These are phyloP conservation scores for Coffea canephora DNA, from an alignment of 257 asterid species.

Conservation along the genomic window DNA sequence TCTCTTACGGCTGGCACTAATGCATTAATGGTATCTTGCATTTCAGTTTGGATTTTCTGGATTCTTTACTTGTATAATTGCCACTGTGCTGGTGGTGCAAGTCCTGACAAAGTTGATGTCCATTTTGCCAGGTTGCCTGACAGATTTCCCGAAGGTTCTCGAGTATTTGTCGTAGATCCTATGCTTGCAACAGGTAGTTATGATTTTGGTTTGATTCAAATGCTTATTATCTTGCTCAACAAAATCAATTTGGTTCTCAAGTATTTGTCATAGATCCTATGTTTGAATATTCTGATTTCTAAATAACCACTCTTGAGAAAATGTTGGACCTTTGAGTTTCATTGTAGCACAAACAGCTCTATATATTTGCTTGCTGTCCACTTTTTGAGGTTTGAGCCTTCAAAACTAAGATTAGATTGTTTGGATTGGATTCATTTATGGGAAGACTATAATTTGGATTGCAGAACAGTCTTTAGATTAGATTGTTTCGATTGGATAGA, in stretches of 20 bases:
- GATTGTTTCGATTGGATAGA: too few relatives aligned
- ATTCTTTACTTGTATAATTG: neutral
- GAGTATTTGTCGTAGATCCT: slow-evolving; percentile 85
- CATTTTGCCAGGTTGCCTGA: slow-evolving; percentile 68
- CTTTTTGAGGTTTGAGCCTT: neutral
- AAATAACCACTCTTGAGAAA: neutral
- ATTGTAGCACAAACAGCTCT: neutral
- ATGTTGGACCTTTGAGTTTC: neutral
- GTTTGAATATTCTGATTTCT: neutral
- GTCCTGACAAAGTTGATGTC: neutral
- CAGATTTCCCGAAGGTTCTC: slow-evolving; percentile 79
- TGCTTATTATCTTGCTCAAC: neutral
- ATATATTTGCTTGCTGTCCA: neutral
- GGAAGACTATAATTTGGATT: too few relatives aligned
- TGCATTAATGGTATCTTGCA: neutral
- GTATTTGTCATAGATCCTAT: too few relatives aligned
- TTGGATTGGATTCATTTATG: neutral
- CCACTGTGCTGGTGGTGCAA: slow-evolving; percentile 4
- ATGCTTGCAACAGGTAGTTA: slow-evolving; percentile 95
- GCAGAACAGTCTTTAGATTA: too few relatives aligned
- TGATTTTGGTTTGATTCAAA: neutral
- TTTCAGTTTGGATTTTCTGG: neutral
- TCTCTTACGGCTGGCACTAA: neutral
- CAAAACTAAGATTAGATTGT: neutral
- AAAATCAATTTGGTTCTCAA: neutral